Conservation (phyloP, 768 basidiomycete species). For the Kwoniella sp. region DNA sequence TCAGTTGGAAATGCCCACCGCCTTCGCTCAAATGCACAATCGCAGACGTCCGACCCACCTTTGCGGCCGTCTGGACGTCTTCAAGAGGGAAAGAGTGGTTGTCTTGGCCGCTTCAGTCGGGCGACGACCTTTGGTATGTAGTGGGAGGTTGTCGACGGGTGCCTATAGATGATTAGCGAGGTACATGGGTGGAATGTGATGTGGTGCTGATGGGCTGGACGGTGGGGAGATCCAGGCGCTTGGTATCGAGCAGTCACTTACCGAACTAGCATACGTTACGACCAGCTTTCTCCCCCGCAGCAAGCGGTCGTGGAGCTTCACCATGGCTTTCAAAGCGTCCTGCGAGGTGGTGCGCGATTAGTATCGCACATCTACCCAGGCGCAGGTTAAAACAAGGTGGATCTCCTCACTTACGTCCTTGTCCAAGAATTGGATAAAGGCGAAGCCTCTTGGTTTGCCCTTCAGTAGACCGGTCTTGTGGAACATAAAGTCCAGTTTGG, state of each 20-base stretch:
- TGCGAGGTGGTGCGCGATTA: conserved; percentile 43
- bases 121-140: conserved; percentile 28
- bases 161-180: conserved; percentile 20
- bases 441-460: conserved; percentile 92
- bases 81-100: conserved; percentile 82
- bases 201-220: background rate
- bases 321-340: conserved; percentile 79
- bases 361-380: background rate
- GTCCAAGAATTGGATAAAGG: conserved; percentile 79
- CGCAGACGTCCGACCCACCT: conserved; percentile 51
- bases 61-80: conserved; percentile 60
- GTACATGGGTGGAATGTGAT: background rate
- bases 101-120: conserved; percentile 53
- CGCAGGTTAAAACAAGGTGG: background rate
- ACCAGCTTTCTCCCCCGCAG: conserved; percentile 80
- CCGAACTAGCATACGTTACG: conserved; percentile 90
- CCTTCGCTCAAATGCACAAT: too few species aligned
- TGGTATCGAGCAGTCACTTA: conserved; percentile 39
- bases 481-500: conserved; percentile 89
- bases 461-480: conserved; percentile 84
- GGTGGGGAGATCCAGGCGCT: conserved; percentile 13
- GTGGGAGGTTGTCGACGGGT: conserved; percentile 27
- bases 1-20: too few species aligned
- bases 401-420: conserved; percentile 63
- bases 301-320: conserved; percentile 68